phyloP scores from a whole-genome alignment of 1,284 basidiomycete species.

The Ustilago vetiveriae region DNA sequence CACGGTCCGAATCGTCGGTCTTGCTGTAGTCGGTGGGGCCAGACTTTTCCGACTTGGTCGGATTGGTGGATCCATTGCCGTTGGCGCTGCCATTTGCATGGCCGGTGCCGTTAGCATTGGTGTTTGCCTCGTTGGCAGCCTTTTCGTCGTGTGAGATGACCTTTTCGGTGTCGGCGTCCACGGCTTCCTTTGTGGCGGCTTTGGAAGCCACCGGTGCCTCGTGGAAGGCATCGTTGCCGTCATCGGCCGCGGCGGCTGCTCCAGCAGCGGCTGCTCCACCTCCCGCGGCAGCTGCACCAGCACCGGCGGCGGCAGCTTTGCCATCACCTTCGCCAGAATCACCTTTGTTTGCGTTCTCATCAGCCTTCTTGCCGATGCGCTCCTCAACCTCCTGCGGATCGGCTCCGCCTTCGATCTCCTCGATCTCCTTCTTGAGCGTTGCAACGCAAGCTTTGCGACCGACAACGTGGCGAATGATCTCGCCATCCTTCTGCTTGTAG shows the following conservation, averaged over 20 bases:
- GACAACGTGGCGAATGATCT: slow-evolving; percentile 55
- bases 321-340: slow-evolving; percentile 9
- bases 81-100: slow-evolving; percentile 19
- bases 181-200: slow-evolving; percentile 21
- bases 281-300: slow-evolving; percentile 27
- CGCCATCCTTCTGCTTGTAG: slow-evolving; percentile 63
- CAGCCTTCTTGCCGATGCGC: slow-evolving; percentile 18
- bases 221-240: slow-evolving; percentile 34
- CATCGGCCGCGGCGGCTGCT: slow-evolving; percentile 18
- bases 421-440: slow-evolving; percentile 56
- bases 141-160: slow-evolving; percentile 42
- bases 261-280: slow-evolving; percentile 31
- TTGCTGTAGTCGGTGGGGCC: slow-evolving; percentile 34
- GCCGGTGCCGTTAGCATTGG: slow-evolving; percentile 9
- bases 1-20: slow-evolving; percentile 15
- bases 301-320: slow-evolving; percentile 18
- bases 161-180: slow-evolving; percentile 43
- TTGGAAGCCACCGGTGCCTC: slow-evolving; percentile 42
- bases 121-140: slow-evolving; percentile 20
- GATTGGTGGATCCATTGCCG: slow-evolving; percentile 2
- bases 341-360: slow-evolving; percentile 12
- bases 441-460: slow-evolving; percentile 51
- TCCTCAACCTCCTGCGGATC: slow-evolving; percentile 28
- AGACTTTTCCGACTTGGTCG: slow-evolving; percentile 6
- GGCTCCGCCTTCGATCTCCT: slow-evolving; percentile 51